Evolutionary conservation across 805 yeast species (phyloP).

Genomic region (Candida krabiensis): DNA sequence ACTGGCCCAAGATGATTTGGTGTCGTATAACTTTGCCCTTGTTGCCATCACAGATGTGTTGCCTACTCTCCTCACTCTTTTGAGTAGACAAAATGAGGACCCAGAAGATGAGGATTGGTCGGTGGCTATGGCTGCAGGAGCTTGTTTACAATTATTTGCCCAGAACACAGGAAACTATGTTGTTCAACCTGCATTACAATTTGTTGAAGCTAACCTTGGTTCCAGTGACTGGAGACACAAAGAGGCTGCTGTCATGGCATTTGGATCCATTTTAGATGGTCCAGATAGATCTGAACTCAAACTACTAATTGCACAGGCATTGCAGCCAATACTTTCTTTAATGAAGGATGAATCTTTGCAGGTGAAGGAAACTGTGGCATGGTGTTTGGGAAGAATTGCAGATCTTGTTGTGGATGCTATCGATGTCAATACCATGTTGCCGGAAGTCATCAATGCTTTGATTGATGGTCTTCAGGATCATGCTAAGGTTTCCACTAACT

Average conservation of each 20-base stretch:
- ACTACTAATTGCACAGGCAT: constrained; percentile 73
- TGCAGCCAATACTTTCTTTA: constrained; percentile 71
- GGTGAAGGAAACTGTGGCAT: constrained; percentile 95
- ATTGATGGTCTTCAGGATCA: constrained; percentile 83
- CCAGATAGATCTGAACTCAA: constrained; percentile 75
- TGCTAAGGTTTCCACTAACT: constrained; percentile 92
- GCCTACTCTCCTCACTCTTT: constrained; percentile 77
- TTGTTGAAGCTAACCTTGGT: constrained; percentile 73
- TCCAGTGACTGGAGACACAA: constrained; percentile 75
- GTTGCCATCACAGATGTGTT: constrained; percentile 82
- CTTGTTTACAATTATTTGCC: constrained; percentile 92
- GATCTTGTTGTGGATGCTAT: constrained; percentile 81
- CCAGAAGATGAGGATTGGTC: constrained; percentile 97
- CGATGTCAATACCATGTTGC: constrained; percentile 62
- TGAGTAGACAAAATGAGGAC: constrained; percentile 89
- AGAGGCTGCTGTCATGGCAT: constrained; percentile 99
- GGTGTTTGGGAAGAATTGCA: constrained; percentile 97
- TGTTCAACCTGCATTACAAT: constrained; percentile 78
- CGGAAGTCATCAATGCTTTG: constrained; percentile 71
- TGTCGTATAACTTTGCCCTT: constrained; percentile 77
- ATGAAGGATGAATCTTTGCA: constrained; percentile 76
- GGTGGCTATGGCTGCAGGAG: constrained; percentile 98
- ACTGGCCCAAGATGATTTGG: constrained; percentile 41
- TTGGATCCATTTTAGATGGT: constrained; percentile 95
- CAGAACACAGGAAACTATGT: constrained; percentile 85